These are phyloP conservation scores for Mayamaea pseudoterrestris DNA, from an alignment of 108 stramenopile genomes.

Conservation along the genomic window DNA sequence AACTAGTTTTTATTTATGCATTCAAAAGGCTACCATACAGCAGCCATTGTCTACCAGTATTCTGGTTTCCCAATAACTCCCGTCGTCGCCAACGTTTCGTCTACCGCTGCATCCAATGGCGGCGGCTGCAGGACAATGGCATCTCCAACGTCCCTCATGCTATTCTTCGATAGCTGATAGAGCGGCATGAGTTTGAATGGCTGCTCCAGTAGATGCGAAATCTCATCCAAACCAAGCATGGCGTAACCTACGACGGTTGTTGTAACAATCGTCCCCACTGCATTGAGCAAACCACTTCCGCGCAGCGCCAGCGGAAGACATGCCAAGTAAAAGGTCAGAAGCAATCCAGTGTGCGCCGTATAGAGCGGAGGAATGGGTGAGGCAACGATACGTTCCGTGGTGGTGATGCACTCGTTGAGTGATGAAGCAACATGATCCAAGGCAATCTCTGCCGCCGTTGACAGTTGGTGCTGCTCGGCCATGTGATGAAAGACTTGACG, in stretches of 20 bases:
- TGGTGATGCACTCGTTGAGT: conserved; percentile 18
- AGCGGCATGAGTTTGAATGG: conserved; percentile 36
- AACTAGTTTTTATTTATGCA: too few species aligned
- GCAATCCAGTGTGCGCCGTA: conserved; percentile 23
- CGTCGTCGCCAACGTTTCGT: too few species aligned
- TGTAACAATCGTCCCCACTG: conserved; percentile 8
- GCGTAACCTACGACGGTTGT: conserved; percentile 28
- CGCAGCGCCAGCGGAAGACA: conserved; percentile 26
- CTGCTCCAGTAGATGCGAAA: conserved; percentile 31
- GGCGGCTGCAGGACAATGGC: conserved; percentile 22
- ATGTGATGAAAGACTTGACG: conserved; percentile 29
- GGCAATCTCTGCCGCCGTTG: conserved; percentile 21
- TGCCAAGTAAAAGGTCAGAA: conserved; percentile 30
- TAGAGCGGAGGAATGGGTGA: conserved; percentile 38
- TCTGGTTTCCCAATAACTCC: too few species aligned
- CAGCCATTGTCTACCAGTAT: too few species aligned
- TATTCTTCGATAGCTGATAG: conserved; percentile 27
- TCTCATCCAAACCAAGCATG: conserved; percentile 45
- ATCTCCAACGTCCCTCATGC: conserved; percentile 34
- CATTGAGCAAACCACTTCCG: conserved; percentile 9
- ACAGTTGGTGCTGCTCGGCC: conserved; percentile 6
- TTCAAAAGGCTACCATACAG: too few species aligned
- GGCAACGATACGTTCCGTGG: conserved; percentile 22
- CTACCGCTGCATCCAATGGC: conserved; percentile 11
- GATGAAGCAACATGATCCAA: conserved; percentile 21